Evolutionary conservation across 805 yeast species (phyloP).

Genomic region (Schizosaccharomyces japonicus): DNA sequence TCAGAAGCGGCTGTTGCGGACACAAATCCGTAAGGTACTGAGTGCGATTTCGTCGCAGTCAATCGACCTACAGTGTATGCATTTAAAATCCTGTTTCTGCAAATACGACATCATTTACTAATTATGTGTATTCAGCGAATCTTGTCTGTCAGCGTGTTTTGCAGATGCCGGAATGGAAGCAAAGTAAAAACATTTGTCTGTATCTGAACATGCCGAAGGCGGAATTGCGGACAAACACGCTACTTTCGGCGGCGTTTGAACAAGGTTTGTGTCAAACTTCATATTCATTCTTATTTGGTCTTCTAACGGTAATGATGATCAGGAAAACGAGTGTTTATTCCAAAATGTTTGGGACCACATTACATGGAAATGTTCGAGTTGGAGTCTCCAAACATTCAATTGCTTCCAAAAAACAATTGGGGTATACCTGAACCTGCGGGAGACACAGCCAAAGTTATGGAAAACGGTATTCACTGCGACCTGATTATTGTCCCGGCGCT

Average conservation of each 20-base stretch:
- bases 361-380: neutral
- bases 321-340: neutral
- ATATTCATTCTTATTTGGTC: neutral
- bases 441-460: neutral
- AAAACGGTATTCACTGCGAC: neutral
- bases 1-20: no score
- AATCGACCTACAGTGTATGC: no score
- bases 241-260: neutral
- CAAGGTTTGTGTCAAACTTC: neutral
- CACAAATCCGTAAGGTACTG: no score
- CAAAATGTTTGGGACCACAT: neutral
- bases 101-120: no score
- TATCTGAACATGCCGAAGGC: neutral
- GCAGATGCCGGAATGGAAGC: neutral
- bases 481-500: neutral
- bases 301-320: no score
- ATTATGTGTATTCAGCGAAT: neutral
- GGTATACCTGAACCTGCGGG: slow-evolving; percentile 2
- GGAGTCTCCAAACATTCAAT: neutral
- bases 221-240: neutral
- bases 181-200: neutral
- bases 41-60: no score
- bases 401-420: slow-evolving; percentile 1
- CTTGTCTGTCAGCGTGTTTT: neutral
- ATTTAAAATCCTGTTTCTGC: no score